These are phyloP conservation scores for Penicillium longicatenatum DNA, from an alignment of 495 filamentous ascomycete genomes.

Conservation along the genomic window DNA sequence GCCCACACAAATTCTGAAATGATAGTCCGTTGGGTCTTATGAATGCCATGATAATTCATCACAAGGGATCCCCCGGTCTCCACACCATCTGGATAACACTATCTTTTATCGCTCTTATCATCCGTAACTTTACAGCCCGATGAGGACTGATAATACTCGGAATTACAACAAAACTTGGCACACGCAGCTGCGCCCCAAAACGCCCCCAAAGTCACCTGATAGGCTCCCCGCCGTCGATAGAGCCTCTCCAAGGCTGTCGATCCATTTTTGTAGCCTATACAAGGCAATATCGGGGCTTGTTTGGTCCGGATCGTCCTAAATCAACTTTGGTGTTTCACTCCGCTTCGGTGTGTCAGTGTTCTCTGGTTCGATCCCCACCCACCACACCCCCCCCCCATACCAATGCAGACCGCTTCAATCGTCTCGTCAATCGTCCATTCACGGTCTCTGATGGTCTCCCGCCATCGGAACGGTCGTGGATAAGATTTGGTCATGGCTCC, in stretches of 20 bases:
- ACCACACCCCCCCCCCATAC: slow-evolving; percentile 25
- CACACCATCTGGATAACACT: slow-evolving; percentile 6
- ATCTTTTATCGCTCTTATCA: slow-evolving; percentile 21
- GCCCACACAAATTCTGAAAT: not conserved
- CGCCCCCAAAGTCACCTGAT: slow-evolving; percentile 29
- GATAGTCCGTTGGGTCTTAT: not conserved
- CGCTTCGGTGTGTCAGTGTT: slow-evolving; percentile 10
- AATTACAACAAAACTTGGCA: slow-evolving; percentile 3
- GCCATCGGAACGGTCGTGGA: slow-evolving; percentile 41
- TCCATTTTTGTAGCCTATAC: slow-evolving; percentile 13
- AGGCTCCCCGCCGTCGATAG: slow-evolving; percentile 21
- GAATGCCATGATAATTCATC: not conserved
- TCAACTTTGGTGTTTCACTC: slow-evolving; percentile 2
- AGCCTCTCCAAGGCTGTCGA: slow-evolving; percentile 12
- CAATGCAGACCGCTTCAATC: slow-evolving; percentile 47
- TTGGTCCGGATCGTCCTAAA: slow-evolving; percentile 2
- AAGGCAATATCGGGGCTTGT: slow-evolving; percentile 10
- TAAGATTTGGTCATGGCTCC: slow-evolving; percentile 44
- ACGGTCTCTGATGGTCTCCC: slow-evolving; percentile 45
- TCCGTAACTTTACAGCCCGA: not conserved
- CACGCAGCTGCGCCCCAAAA: slow-evolving; percentile 7
- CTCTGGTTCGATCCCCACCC: slow-evolving; percentile 3
- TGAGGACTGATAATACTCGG: not conserved
- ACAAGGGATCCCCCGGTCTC: slow-evolving; percentile 3
- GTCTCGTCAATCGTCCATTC: slow-evolving; percentile 35